These are phyloP conservation scores for Cudoniella acicularis DNA, from an alignment of 495 filamentous ascomycete genomes.

Conservation along the genomic window DNA sequence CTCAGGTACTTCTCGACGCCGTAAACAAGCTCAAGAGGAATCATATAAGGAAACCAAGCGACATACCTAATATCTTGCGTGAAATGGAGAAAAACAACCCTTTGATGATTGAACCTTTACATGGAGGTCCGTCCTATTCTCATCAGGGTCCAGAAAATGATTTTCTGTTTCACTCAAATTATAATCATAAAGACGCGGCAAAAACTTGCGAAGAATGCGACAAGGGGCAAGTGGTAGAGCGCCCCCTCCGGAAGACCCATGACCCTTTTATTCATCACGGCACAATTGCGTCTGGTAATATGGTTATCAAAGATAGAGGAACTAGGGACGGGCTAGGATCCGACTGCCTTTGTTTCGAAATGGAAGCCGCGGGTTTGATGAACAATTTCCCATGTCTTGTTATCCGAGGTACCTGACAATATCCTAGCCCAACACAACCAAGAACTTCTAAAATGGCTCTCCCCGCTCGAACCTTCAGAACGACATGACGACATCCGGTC, in stretches of 20 bases:
- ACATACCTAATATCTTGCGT: no score
- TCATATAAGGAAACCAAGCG: not conserved
- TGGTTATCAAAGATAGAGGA: not conserved
- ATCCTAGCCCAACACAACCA: no score
- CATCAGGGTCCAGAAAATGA: not conserved
- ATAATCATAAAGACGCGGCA: not conserved
- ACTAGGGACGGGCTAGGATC: not conserved
- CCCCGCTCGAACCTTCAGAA: no score
- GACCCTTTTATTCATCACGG: not conserved
- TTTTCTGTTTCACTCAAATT: not conserved
- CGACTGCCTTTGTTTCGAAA: constrained; percentile 36
- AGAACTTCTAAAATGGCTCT: no score
- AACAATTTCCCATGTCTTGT: constrained; percentile 15
- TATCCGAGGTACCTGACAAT: constrained; percentile 38
- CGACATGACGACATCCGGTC: no score
- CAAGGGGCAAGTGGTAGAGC: not conserved
- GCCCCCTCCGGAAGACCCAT: not conserved
- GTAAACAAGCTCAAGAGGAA: not conserved
- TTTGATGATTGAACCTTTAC: no score
- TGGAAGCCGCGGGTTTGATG: constrained; percentile 10
- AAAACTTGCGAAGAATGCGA: not conserved
- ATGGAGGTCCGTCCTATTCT: no score
- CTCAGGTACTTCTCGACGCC: constrained; percentile 17
- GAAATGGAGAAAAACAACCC: no score
- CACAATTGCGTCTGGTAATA: constrained; percentile 1